phyloP scores from a whole-genome alignment of 2,329 filamentous ascomycete genomes.

The Trichophyton schoenleinii region DNA sequence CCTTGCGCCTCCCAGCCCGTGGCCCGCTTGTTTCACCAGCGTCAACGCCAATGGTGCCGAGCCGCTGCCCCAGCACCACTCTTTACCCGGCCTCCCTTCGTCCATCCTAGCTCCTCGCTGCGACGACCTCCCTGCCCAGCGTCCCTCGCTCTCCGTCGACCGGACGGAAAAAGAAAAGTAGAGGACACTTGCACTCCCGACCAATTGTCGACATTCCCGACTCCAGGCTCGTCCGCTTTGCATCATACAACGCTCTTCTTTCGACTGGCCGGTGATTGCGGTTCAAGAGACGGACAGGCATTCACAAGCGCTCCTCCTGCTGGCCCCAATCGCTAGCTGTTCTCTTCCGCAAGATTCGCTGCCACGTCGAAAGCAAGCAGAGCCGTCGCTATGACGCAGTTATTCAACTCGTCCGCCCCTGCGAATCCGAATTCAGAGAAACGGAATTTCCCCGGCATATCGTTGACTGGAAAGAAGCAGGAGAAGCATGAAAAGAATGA shows the following conservation, averaged over 20 bases:
- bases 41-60: slow-evolving; percentile 1
- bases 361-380: slow-evolving; percentile 3
- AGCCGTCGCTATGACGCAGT: slow-evolving; percentile 28
- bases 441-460: slow-evolving; percentile 36
- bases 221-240: slow-evolving; percentile 10
- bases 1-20: neutral
- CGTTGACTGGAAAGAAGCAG: slow-evolving; percentile 32
- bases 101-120: neutral
- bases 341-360: neutral
- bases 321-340: neutral
- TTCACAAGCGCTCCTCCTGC: neutral
- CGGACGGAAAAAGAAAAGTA: slow-evolving; percentile 4
- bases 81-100: neutral
- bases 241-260: slow-evolving; percentile 11
- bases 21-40: slow-evolving; percentile 4
- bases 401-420: slow-evolving; percentile 28
- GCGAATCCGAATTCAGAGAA: slow-evolving; percentile 33
- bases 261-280: neutral
- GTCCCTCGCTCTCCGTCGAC: neutral
- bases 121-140: neutral
- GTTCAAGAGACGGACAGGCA: neutral
- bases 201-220: neutral
- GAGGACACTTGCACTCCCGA: neutral
- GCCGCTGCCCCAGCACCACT: neutral
- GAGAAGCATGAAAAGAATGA: neutral